phyloP scores from a whole-genome alignment of 331 rosid species.

The Telfairia occidentalis region DNA sequence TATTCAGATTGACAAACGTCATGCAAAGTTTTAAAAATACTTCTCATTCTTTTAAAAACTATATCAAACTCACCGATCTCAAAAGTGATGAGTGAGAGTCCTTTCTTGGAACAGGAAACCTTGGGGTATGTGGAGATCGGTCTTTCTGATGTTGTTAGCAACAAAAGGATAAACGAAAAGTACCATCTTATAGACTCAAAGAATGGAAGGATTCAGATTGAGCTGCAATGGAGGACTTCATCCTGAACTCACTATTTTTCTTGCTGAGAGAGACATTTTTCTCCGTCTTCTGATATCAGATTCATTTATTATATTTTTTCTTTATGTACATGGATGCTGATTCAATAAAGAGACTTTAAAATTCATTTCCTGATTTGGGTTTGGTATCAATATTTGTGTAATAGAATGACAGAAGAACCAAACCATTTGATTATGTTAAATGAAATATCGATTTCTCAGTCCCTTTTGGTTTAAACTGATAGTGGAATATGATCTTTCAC shows the following conservation, averaged over 20 bases:
- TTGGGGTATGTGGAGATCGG: constrained; percentile 59
- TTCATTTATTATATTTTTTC: not conserved
- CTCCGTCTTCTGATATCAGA: not conserved
- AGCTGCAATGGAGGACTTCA: constrained; percentile 71
- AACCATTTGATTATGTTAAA: not conserved
- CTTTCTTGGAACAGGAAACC: constrained; percentile 33
- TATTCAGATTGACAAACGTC: too few species aligned
- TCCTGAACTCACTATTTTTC: constrained; percentile 14
- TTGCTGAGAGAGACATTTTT: not conserved
- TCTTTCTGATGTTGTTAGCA: constrained; percentile 59
- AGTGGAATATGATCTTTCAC: too few species aligned
- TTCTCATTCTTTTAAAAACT: too few species aligned
- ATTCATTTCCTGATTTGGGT: not conserved
- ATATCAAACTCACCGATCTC: not conserved
- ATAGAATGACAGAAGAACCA: not conserved
- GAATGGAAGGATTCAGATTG: constrained; percentile 73
- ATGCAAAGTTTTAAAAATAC: too few species aligned
- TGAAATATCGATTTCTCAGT: not conserved
- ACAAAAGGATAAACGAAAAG: constrained; percentile 71
- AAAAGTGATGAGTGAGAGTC: not conserved
- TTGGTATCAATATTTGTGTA: not conserved
- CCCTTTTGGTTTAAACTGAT: too few species aligned
- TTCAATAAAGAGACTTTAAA: not conserved
- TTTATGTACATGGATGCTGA: not conserved
- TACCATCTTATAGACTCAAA: constrained; percentile 83